phyloP scores from a whole-genome alignment of 495 filamentous ascomycete species.

The Tetracladium setigerum region DNA sequence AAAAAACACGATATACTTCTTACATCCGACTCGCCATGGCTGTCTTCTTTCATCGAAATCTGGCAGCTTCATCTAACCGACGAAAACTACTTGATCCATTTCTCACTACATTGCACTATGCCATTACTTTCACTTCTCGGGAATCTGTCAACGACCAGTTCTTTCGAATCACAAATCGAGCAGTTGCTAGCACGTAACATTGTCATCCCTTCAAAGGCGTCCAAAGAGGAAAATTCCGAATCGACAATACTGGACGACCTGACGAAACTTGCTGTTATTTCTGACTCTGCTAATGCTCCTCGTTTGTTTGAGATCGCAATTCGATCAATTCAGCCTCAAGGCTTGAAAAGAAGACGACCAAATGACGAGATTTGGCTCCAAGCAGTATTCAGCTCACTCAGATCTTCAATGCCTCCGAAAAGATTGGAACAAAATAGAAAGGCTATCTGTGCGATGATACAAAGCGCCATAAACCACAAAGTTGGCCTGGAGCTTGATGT shows the following conservation, averaged over 20 bases:
- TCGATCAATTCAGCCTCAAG: constrained; percentile 44
- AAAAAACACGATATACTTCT: background rate
- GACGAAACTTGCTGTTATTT: constrained; percentile 27
- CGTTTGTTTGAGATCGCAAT: constrained; percentile 52
- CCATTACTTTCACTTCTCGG: constrained; percentile 12
- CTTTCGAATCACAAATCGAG: constrained; percentile 42
- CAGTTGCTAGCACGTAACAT: constrained; percentile 61
- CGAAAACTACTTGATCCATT: constrained; percentile 6
- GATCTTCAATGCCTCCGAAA: constrained; percentile 19
- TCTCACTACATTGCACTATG: constrained; percentile 15
- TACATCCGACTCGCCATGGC: constrained; percentile 1
- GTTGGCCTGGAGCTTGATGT: constrained; percentile 24
- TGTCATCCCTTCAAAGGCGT: constrained; percentile 55
- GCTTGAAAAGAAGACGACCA: constrained; percentile 42
- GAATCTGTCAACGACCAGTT: constrained; percentile 11
- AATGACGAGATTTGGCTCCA: constrained; percentile 61
- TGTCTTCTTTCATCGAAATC: constrained; percentile 18
- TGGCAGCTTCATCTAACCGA: constrained; percentile 12
- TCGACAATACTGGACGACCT: constrained; percentile 37
- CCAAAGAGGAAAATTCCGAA: constrained; percentile 11
- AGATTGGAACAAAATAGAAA: constrained; percentile 7
- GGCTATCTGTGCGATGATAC: constrained; percentile 30
- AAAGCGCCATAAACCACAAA: constrained; percentile 30
- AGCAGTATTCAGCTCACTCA: constrained; percentile 49
- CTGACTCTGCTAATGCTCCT: constrained; percentile 24